A percentile compares a stretch with the other conserved stretches of the same genome.
phyloP scores from a whole-genome alignment of 2,329 filamentous ascomycete species.

The Neofusicoccum cordaticola region DNA sequence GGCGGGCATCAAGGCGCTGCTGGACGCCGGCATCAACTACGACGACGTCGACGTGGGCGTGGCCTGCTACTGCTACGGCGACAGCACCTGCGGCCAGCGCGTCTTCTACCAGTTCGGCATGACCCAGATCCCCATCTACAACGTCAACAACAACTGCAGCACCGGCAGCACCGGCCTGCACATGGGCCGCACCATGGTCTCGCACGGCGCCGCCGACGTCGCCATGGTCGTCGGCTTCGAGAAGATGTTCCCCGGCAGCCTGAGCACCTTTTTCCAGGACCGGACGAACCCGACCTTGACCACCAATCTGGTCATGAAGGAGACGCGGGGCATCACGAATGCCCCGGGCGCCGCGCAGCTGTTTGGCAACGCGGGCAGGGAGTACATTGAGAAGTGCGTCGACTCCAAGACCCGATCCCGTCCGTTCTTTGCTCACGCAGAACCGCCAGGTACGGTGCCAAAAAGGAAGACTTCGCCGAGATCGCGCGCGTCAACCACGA shows the following conservation, averaged over 20 bases:
- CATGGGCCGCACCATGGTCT: slow-evolving; percentile 77
- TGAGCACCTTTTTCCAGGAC: slow-evolving; percentile 83
- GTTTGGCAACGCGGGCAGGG: slow-evolving; percentile 89
- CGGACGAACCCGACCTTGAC: slow-evolving; percentile 75
- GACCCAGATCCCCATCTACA: slow-evolving; percentile 94
- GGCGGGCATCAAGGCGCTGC: slow-evolving; percentile 82
- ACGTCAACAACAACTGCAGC: slow-evolving; percentile 98
- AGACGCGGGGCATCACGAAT: slow-evolving; percentile 76
- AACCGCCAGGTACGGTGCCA: slow-evolving; percentile 69
- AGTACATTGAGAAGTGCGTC: slow-evolving; percentile 87
- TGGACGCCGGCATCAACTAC: slow-evolving; percentile 85
- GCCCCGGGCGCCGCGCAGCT: slow-evolving; percentile 85
- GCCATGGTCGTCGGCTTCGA: slow-evolving; percentile 93
- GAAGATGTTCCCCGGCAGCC: slow-evolving; percentile 93
- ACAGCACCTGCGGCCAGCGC: slow-evolving; percentile 90
- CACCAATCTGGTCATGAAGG: slow-evolving; percentile 73
- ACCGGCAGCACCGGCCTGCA: slow-evolving; percentile 89
- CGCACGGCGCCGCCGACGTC: slow-evolving; percentile 78
- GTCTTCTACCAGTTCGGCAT: slow-evolving; percentile 99
- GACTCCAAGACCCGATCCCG: no score
- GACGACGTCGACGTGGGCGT: slow-evolving; percentile 78
- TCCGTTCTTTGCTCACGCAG: no score
- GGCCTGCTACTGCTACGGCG: slow-evolving; percentile 97
- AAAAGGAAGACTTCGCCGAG: slow-evolving; percentile 83
- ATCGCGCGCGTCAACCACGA: slow-evolving; percentile 91